Evolutionary conservation across 139 green algal species (phyloP).

Genomic region (Raphidocelis subcapitata): DNA sequence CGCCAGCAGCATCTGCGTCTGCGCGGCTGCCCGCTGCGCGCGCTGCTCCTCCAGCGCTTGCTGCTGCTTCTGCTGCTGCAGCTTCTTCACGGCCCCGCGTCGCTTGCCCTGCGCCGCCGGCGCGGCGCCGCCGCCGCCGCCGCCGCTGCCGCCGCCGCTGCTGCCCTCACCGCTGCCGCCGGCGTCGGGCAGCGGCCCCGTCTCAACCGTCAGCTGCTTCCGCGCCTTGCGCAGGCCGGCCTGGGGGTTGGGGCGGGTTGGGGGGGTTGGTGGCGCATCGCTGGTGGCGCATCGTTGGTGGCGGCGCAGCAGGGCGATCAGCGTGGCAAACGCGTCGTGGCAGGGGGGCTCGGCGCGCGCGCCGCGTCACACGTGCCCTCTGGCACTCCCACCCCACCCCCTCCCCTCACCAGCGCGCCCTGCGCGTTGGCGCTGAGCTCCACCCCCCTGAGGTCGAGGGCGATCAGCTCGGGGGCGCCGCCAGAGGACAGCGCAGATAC

Average conservation of each 20-base stretch:
- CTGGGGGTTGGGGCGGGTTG: too few relatives aligned
- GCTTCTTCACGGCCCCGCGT: too few relatives aligned
- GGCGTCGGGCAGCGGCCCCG: constrained; percentile 24
- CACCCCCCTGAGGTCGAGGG: constrained; percentile 49
- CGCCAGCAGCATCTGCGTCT: constrained; percentile 4
- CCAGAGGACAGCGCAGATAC: constrained; percentile 31
- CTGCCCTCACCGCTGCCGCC: neutral
- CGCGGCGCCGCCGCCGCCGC: too few relatives aligned
- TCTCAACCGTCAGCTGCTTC: constrained; percentile 39
- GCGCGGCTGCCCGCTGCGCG: neutral
- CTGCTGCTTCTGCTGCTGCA: constrained; percentile 17
- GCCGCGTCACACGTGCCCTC: neutral
- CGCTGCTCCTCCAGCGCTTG: constrained; percentile 3
- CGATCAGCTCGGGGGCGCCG: constrained; percentile 46
- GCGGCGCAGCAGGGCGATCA: neutral
- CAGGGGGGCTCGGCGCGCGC: neutral
- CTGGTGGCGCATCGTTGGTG: neutral
- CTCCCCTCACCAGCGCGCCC: constrained; percentile 30
- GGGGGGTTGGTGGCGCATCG: too few relatives aligned
- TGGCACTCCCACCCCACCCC: neutral
- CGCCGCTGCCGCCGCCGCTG: too few relatives aligned
- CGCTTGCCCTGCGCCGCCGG: too few relatives aligned
- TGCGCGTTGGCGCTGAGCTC: constrained; percentile 19
- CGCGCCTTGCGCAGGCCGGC: constrained; percentile 30
- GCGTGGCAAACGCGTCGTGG: neutral